phyloP scores from a whole-genome alignment of 139 green algal species.

The Chlamydomonas schloesseri region DNA sequence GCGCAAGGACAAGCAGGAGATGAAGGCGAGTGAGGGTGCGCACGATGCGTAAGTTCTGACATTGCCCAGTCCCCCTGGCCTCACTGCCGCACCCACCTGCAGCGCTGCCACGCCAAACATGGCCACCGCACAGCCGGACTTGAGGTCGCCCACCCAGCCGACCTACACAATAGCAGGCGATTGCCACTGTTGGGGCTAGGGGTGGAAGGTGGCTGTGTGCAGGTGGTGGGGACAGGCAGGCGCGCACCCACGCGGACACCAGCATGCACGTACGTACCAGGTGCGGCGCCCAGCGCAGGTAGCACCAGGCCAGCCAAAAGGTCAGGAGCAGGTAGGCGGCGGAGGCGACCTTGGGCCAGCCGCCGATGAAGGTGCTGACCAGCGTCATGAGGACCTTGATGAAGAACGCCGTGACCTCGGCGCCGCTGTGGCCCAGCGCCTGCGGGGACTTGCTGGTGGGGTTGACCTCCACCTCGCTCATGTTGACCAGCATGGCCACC shows the following conservation, averaged over 20 bases:
- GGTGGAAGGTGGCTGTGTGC: too few species aligned
- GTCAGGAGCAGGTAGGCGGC: slow-evolving; percentile 16
- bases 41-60: too few species aligned
- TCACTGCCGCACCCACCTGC: background rate
- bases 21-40: too few species aligned
- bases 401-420: slow-evolving; percentile 15
- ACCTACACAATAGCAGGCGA: too few species aligned
- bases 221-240: background rate
- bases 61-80: too few species aligned
- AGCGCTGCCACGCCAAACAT: background rate
- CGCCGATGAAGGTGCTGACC: slow-evolving; percentile 8
- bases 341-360: background rate
- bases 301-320: slow-evolving; percentile 8
- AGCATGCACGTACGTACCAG: background rate
- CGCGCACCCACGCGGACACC: background rate
- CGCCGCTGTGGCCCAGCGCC: slow-evolving; percentile 22
- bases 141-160: slow-evolving; percentile 33
- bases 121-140: slow-evolving; percentile 1
- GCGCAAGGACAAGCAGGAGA: too few species aligned
- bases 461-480: slow-evolving; percentile 42
- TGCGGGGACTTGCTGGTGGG: background rate
- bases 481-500: slow-evolving; percentile 26
- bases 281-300: slow-evolving; percentile 34
- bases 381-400: slow-evolving; percentile 38
- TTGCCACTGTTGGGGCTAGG: too few species aligned